phyloP scores from a whole-genome alignment of 2,329 filamentous ascomycete species.

The Nectriaceae sp. region DNA sequence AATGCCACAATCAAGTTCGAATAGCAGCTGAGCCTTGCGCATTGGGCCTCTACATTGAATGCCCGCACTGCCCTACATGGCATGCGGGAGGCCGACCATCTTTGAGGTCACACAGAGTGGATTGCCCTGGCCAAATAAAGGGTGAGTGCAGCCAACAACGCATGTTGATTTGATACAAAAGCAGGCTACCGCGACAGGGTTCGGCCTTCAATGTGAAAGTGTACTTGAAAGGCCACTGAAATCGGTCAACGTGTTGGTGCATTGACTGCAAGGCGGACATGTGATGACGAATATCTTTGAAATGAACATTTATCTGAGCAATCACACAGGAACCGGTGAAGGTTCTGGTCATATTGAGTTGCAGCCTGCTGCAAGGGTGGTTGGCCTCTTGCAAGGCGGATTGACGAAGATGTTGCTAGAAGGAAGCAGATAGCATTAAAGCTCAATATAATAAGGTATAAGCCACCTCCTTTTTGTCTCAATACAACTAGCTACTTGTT shows the following conservation, averaged over 20 bases:
- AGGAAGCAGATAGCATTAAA: neutral
- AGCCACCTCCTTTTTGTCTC: no score
- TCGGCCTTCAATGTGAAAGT: constrained; percentile 22
- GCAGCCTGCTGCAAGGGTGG: neutral
- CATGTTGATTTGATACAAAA: constrained; percentile 13
- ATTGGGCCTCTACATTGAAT: neutral
- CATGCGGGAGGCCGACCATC: constrained; percentile 1
- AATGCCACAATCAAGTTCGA: no score
- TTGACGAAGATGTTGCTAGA: neutral
- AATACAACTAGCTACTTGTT: no score
- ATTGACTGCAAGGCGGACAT: constrained; percentile 1
- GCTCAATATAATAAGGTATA: no score
- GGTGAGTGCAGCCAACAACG: constrained; percentile 1
- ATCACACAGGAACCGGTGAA: constrained; percentile 6
- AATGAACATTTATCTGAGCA: neutral
- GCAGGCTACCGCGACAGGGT: constrained; percentile 11
- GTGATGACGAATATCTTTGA: neutral
- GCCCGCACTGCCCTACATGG: constrained; percentile 8
- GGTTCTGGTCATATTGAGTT: neutral
- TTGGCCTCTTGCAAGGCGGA: neutral
- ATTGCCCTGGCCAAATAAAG: neutral
- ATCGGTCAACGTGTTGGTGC: constrained; percentile 10
- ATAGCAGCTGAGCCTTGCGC: neutral
- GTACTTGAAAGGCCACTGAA: neutral
- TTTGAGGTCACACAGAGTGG: constrained; percentile 3